Evolutionary conservation across 768 basidiomycete species (phyloP).

Genomic region (Termitomyces sp.): DNA sequence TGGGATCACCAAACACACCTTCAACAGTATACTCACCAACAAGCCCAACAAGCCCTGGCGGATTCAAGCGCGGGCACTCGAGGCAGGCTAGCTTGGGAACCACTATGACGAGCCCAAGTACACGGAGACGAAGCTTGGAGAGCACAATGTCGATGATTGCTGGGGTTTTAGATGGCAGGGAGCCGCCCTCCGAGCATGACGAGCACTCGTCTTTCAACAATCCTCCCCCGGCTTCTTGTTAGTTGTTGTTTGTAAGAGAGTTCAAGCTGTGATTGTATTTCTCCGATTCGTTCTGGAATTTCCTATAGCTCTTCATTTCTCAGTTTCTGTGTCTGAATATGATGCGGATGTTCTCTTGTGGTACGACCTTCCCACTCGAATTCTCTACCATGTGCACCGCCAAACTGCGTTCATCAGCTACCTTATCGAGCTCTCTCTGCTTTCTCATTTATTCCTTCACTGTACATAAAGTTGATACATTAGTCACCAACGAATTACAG

Average conservation of each 20-base stretch:
- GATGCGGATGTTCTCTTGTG: background rate
- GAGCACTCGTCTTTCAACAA: constrained; percentile 30
- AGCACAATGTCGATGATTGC: constrained; percentile 94
- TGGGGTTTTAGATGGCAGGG: constrained; percentile 80
- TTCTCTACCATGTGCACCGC: background rate
- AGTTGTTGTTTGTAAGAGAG: background rate
- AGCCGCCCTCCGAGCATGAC: constrained; percentile 27
- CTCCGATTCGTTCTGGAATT: constrained; percentile 1
- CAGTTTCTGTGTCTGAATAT: background rate
- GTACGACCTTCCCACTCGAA: background rate
- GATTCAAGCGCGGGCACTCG: constrained; percentile 67
- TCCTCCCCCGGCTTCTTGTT: constrained; percentile 4
- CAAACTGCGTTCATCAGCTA: background rate
- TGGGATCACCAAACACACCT: constrained; percentile 18
- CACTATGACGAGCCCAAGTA: constrained; percentile 93
- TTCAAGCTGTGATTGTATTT: background rate
- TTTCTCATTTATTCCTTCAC: background rate
- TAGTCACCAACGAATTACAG: background rate
- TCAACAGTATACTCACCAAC: constrained; percentile 28
- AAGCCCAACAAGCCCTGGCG: constrained; percentile 31
- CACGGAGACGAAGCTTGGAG: constrained; percentile 85
- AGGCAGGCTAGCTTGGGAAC: constrained; percentile 87
- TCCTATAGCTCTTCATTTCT: background rate
- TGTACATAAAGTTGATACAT: constrained; percentile 1
- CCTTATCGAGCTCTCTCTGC: background rate